Evolutionary conservation across 2,329 filamentous ascomycete genomes (phyloP).

Genomic region (Clarireedia hainanense): DNA sequence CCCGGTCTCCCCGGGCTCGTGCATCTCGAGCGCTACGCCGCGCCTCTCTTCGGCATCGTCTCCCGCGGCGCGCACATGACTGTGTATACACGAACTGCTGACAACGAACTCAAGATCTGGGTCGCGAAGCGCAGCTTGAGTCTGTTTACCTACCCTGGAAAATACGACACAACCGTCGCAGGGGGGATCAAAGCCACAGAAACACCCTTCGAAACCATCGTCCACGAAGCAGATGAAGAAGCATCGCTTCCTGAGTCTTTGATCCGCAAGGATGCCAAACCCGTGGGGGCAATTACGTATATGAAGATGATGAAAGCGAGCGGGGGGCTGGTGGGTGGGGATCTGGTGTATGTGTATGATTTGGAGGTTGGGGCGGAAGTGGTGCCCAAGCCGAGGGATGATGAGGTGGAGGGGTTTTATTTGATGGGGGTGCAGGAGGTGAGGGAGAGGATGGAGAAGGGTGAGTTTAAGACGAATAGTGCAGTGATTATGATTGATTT

Average conservation of each 20-base stretch:
- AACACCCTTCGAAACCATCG: slow-evolving; percentile 55
- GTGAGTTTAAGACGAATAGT: slow-evolving; percentile 81
- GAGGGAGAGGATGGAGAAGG: slow-evolving; percentile 49
- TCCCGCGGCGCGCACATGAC: slow-evolving; percentile 61
- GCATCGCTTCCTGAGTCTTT: slow-evolving; percentile 55
- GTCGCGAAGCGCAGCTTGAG: slow-evolving; percentile 55
- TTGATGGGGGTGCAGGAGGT: slow-evolving; percentile 55
- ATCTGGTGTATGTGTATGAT: slow-evolving; percentile 70
- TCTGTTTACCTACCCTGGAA: slow-evolving; percentile 64
- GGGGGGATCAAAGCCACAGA: slow-evolving; percentile 65
- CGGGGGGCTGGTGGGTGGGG: slow-evolving; percentile 52
- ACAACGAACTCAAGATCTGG: slow-evolving; percentile 53
- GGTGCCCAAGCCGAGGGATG: slow-evolving; percentile 60
- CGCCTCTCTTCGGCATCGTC: slow-evolving; percentile 53
- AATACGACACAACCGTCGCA: slow-evolving; percentile 73
- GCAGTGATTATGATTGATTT: slow-evolving; percentile 73
- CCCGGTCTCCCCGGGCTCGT: neutral
- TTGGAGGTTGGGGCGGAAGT: slow-evolving; percentile 53
- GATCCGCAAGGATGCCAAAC: slow-evolving; percentile 41
- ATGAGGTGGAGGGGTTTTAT: slow-evolving; percentile 69
- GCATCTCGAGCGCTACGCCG: slow-evolving; percentile 10
- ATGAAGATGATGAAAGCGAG: slow-evolving; percentile 49
- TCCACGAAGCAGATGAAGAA: slow-evolving; percentile 67
- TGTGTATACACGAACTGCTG: slow-evolving; percentile 41
- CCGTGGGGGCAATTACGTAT: slow-evolving; percentile 58